Evolutionary conservation across 352 stramenopile species (phyloP).

Genomic region (Phytophthora sojae): DNA sequence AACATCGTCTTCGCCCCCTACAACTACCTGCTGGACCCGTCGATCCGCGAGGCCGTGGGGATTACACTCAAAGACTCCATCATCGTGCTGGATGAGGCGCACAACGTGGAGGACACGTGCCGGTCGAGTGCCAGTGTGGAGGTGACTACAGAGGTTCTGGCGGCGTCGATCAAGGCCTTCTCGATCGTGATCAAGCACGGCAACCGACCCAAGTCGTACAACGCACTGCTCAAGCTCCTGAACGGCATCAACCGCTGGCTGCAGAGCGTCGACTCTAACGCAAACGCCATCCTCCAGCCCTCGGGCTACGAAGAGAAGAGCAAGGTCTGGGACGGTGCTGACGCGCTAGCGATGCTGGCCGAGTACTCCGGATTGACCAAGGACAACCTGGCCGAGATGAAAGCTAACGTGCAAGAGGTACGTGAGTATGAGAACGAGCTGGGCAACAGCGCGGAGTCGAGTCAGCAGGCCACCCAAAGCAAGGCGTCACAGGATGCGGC

Average conservation of each 20-base stretch:
- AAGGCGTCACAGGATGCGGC: conserved; percentile 35
- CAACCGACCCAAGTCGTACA: conserved; percentile 60
- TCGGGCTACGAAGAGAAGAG: conserved; percentile 80
- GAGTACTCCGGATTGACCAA: conserved; percentile 66
- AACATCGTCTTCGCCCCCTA: conserved; percentile 91
- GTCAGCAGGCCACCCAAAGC: conserved; percentile 23
- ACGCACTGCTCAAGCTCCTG: conserved; percentile 64
- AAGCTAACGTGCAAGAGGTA: conserved; percentile 55
- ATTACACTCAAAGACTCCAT: conserved; percentile 84
- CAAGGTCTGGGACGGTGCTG: conserved; percentile 67
- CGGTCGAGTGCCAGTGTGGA: conserved; percentile 82
- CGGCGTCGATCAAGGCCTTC: conserved; percentile 68
- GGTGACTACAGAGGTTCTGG: conserved; percentile 61
- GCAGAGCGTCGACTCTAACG: conserved; percentile 50
- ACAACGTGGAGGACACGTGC: conserved; percentile 91
- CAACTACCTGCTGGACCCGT: conserved; percentile 87
- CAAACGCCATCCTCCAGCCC: conserved; percentile 51
- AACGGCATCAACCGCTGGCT: conserved; percentile 75
- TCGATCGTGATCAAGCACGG: conserved; percentile 71
- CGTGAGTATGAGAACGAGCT: conserved; percentile 66
- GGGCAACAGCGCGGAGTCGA: conserved; percentile 36
- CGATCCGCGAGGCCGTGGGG: conserved; percentile 69
- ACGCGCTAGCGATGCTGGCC: conserved; percentile 76
- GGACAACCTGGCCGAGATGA: conserved; percentile 53
- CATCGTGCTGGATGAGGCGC: conserved; percentile 86